phyloP scores from a whole-genome alignment of 2,329 filamentous ascomycete genomes.

The Fonsecaea erecta region DNA sequence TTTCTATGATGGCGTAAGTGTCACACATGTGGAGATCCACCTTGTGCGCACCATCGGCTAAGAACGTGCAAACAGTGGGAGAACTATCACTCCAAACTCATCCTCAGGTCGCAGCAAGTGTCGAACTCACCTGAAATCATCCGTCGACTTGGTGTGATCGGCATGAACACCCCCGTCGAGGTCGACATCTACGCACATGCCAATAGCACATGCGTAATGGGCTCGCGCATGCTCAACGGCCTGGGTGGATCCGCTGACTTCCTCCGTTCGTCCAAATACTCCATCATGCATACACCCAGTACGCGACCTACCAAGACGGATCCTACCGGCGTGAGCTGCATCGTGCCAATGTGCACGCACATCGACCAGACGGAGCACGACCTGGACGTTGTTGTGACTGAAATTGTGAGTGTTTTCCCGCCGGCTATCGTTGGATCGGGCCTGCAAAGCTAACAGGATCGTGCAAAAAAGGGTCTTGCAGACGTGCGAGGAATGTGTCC shows the following conservation, averaged over 20 bases:
- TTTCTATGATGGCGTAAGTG: slow-evolving; percentile 68
- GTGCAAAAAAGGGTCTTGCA: slow-evolving; percentile 65
- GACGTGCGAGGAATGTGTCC: slow-evolving; percentile 83
- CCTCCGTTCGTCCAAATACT: slow-evolving; percentile 77
- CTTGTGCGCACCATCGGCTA: slow-evolving; percentile 44
- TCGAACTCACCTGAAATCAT: slow-evolving; percentile 92
- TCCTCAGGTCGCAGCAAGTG: slow-evolving; percentile 84
- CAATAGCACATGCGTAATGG: slow-evolving; percentile 89
- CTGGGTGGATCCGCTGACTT: slow-evolving; percentile 83
- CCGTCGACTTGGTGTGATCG: slow-evolving; percentile 81
- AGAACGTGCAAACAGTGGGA: slow-evolving; percentile 61
- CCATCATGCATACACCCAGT: slow-evolving; percentile 90
- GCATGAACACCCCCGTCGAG: slow-evolving; percentile 94
- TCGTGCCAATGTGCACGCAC: slow-evolving; percentile 93
- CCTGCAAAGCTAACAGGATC: background rate
- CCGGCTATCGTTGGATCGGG: background rate
- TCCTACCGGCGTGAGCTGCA: slow-evolving; percentile 79
- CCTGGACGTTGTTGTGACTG: slow-evolving; percentile 82
- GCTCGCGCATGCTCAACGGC: slow-evolving; percentile 83
- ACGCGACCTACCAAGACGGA: slow-evolving; percentile 81
- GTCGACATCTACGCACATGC: slow-evolving; percentile 95
- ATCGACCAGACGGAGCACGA: slow-evolving; percentile 93
- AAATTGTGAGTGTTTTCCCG: slow-evolving; percentile 48
- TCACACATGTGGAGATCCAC: background rate
- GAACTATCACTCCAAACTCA: slow-evolving; percentile 76